Conservation (phyloP, 2,329 filamentous ascomycete species). For the Talaromyces sp. region DNA sequence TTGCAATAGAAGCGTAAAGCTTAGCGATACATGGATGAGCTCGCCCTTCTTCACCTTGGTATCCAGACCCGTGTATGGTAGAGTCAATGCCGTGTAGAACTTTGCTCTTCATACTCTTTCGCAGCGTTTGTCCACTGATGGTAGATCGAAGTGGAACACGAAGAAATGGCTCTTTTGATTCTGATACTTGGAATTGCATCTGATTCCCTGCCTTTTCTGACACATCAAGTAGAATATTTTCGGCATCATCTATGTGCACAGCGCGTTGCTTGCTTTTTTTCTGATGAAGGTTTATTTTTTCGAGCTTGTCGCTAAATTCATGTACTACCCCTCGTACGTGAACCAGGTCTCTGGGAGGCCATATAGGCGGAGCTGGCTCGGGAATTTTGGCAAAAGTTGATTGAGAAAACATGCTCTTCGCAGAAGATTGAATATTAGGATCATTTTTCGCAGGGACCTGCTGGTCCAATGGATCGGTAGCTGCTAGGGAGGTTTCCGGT, state of each 20-base stretch:
- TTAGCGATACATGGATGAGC: constrained; percentile 58
- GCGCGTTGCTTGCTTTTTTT: constrained; percentile 39
- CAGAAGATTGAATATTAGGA: not conserved
- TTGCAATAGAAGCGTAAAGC: constrained; percentile 59
- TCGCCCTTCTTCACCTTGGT: constrained; percentile 13
- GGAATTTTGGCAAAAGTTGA: constrained; percentile 27
- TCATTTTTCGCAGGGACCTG: not conserved
- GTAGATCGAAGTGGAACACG: constrained; percentile 30
- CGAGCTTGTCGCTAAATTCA: not conserved
- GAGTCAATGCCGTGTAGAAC: constrained; percentile 24
- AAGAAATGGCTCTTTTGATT: constrained; percentile 19
- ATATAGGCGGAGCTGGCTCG: constrained; percentile 35
- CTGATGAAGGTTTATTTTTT: constrained; percentile 20
- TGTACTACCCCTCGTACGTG: constrained; percentile 50
- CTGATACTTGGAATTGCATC: not conserved
- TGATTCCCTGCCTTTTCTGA: constrained; percentile 6
- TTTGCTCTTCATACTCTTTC: constrained; percentile 28
- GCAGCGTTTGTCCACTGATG: constrained; percentile 30
- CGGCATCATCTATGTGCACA: constrained; percentile 30
- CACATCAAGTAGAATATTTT: constrained; percentile 32
- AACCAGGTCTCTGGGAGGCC: constrained; percentile 36
- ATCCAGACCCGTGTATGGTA: constrained; percentile 11
- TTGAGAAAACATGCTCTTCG: constrained; percentile 16
- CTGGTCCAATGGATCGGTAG: not conserved
- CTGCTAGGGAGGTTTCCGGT: not conserved